Evolutionary conservation across 78 protist species (phyloP).

Genomic region (Chrysochromulina parva): DNA sequence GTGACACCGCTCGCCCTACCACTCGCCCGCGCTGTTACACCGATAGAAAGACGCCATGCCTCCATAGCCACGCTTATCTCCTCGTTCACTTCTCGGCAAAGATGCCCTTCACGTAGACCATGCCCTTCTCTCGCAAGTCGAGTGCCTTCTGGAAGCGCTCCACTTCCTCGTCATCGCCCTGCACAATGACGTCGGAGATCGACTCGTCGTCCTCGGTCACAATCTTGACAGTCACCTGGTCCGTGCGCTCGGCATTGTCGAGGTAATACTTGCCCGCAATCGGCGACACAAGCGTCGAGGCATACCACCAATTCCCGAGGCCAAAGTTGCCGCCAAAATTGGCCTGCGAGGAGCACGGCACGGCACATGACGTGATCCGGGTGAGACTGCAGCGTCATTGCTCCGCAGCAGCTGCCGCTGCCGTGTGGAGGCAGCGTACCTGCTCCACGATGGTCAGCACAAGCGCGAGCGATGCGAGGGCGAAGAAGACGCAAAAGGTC

Average conservation of each 20-base stretch:
- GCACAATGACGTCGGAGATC: neutral
- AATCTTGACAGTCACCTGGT: neutral
- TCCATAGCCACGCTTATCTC: too few species aligned
- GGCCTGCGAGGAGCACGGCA: neutral
- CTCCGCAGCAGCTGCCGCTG: too few species aligned
- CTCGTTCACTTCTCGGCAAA: neutral
- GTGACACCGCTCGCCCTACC: too few species aligned
- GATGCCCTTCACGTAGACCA: slow-evolving; percentile 5
- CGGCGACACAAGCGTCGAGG: neutral
- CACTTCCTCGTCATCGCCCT: slow-evolving; percentile 2
- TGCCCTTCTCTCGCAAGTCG: neutral
- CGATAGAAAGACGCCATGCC: too few species aligned
- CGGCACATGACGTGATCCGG: too few species aligned
- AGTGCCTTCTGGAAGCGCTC: slow-evolving; percentile 15
- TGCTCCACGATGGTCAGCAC: slow-evolving; percentile 14
- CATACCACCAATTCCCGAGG: neutral
- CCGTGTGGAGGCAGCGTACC: too few species aligned
- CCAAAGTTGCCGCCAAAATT: neutral
- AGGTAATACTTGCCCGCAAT: slow-evolving; percentile 25
- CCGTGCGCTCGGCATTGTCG: slow-evolving; percentile 16
- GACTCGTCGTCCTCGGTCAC: slow-evolving; percentile 4
- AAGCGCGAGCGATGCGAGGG: neutral
- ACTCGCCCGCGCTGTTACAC: too few species aligned
- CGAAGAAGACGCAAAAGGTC: neutral
- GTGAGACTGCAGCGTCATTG: too few species aligned